Conservation (phyloP, 2,329 filamentous ascomycete genomes). For the Penicillium vulpinum region DNA sequence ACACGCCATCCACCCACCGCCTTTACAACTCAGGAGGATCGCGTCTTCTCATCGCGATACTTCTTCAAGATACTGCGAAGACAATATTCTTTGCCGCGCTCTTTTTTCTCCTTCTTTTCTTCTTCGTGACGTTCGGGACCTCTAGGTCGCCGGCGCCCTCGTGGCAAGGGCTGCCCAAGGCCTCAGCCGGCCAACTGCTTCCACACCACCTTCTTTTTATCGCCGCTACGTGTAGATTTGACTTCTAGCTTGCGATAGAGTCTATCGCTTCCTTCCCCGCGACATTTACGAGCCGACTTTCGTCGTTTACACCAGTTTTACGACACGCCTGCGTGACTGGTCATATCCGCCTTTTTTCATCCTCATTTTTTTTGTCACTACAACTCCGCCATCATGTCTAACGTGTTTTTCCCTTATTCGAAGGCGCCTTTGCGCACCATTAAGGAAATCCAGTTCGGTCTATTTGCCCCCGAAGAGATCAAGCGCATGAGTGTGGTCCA, state of each 20-base stretch:
- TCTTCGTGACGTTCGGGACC: slow-evolving; percentile 40
- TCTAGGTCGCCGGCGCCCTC: slow-evolving; percentile 46
- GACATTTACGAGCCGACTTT: slow-evolving; percentile 17
- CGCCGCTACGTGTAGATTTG: slow-evolving; percentile 26
- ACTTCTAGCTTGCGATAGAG: slow-evolving; percentile 9
- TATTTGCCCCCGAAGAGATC: slow-evolving; percentile 97
- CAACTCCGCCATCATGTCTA: slow-evolving; percentile 71
- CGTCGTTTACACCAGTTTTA: slow-evolving; percentile 17
- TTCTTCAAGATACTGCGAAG: slow-evolving; percentile 27
- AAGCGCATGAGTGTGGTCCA: slow-evolving; percentile 98
- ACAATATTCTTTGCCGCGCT: slow-evolving; percentile 30
- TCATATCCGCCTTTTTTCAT: slow-evolving; percentile 12
- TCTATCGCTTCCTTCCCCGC: slow-evolving; percentile 21
- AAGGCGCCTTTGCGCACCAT: slow-evolving; percentile 96
- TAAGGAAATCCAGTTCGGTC: slow-evolving; percentile 98
- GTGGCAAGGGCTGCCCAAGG: slow-evolving; percentile 51
- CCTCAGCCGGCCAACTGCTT: slow-evolving; percentile 45
- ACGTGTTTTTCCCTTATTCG: slow-evolving; percentile 85
- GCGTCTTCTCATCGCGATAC: slow-evolving; percentile 45
- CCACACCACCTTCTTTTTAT: slow-evolving; percentile 34
- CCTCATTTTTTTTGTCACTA: slow-evolving; percentile 14
- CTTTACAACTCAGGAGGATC: slow-evolving; percentile 38
- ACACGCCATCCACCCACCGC: slow-evolving; percentile 35
- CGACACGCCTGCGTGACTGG: slow-evolving; percentile 11
- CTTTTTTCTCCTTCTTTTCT: slow-evolving; percentile 30